Conservation (phyloP, 164 flowering plant species). For the Macadamia integrifolia region DNA sequence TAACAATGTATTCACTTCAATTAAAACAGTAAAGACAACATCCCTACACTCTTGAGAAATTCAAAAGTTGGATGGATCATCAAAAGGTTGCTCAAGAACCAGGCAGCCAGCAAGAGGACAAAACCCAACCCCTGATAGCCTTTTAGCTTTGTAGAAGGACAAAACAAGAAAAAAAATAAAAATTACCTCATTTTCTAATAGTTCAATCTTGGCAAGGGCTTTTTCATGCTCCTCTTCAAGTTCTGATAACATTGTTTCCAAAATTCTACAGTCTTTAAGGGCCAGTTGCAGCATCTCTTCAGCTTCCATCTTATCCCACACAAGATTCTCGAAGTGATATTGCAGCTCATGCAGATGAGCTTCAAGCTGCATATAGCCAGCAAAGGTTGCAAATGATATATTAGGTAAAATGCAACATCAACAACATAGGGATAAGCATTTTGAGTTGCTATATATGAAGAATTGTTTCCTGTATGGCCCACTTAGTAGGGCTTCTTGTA, state of each 20-base stretch:
- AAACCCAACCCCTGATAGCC: too few relatives aligned
- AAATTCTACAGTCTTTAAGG: conserved; percentile 34
- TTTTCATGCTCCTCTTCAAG: conserved; percentile 67
- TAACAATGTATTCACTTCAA: too few relatives aligned
- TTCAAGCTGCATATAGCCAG: conserved; percentile 48
- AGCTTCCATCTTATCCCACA: conserved; percentile 48
- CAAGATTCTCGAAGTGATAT: conserved; percentile 45
- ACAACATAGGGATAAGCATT: not conserved
- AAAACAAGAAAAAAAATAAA: not conserved
- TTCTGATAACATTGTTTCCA: conserved; percentile 50
- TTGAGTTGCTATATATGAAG: too few relatives aligned
- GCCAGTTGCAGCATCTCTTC: conserved; percentile 33
- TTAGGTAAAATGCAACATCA: not conserved
- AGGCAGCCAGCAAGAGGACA: too few relatives aligned
- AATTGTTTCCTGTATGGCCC: too few relatives aligned
- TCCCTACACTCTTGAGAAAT: too few relatives aligned
- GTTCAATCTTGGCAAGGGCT: conserved; percentile 46
- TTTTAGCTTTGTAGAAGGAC: not conserved
- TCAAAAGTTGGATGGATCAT: too few relatives aligned
- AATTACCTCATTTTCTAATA: conserved; percentile 45
- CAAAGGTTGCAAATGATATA: not conserved
- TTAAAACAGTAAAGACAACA: too few relatives aligned
- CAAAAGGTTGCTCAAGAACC: too few relatives aligned
- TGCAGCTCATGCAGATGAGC: conserved; percentile 39
- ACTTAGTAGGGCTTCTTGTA: too few relatives aligned